Conservation (phyloP, 2,329 filamentous ascomycete genomes). For the Stagonosporopsis vannaccii region DNA sequence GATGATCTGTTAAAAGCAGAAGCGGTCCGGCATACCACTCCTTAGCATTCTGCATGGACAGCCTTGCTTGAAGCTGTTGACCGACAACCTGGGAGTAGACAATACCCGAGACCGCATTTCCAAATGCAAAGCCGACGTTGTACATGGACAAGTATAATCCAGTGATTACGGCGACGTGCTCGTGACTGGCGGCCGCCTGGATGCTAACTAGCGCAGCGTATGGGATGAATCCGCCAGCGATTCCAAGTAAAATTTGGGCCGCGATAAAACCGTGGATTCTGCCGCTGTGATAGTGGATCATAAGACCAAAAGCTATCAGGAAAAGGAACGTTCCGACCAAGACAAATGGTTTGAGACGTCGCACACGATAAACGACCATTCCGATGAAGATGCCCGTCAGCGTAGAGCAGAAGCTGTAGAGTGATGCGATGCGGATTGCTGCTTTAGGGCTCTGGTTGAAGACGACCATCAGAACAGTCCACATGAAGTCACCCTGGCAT, state of each 20-base stretch:
- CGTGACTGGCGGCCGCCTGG: slow-evolving; percentile 59
- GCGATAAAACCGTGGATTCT: slow-evolving; percentile 65
- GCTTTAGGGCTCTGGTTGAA: slow-evolving; percentile 65
- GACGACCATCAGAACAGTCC: slow-evolving; percentile 66
- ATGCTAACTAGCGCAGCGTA: slow-evolving; percentile 61
- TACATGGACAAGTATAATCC: slow-evolving; percentile 69
- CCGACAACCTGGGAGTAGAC: slow-evolving; percentile 66
- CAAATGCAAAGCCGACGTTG: slow-evolving; percentile 67
- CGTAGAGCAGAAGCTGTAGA: slow-evolving; percentile 67
- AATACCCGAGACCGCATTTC: slow-evolving; percentile 66
- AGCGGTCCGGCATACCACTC: slow-evolving; percentile 55
- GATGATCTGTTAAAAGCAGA: slow-evolving; percentile 44
- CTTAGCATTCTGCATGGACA: slow-evolving; percentile 36
- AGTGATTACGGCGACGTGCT: slow-evolving; percentile 69
- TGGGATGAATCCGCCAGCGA: slow-evolving; percentile 69
- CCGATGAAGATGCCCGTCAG: slow-evolving; percentile 65
- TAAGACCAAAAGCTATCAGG: slow-evolving; percentile 68
- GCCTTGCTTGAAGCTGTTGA: slow-evolving; percentile 49
- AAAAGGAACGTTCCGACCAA: slow-evolving; percentile 66
- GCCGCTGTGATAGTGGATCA: slow-evolving; percentile 68
- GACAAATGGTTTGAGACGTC: slow-evolving; percentile 68
- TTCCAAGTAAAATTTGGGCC: slow-evolving; percentile 67
- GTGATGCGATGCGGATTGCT: slow-evolving; percentile 65
- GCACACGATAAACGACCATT: slow-evolving; percentile 61
- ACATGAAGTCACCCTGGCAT: slow-evolving; percentile 70